Percentiles rank a stretch among this genome's conserved stretches.
Conservation (phyloP, 2,329 filamentous ascomycete species). For the Aspergillus luchuensis region DNA sequence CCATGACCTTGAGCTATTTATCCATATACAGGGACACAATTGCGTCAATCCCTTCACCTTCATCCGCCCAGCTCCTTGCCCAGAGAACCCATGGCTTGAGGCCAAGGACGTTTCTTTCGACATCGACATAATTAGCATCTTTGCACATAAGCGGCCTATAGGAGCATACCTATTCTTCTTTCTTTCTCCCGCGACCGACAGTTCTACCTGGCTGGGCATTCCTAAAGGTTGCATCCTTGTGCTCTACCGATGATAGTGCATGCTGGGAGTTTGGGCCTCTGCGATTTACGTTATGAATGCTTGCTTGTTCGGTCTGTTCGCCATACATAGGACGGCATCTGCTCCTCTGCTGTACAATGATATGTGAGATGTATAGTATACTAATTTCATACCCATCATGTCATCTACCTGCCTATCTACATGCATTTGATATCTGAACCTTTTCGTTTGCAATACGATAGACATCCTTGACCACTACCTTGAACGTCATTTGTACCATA, state of each 20-base stretch:
- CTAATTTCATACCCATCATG: neutral
- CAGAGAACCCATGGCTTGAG: neutral
- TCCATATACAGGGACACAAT: neutral
- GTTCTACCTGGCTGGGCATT: neutral
- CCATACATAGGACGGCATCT: neutral
- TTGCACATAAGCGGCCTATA: neutral
- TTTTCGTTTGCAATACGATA: neutral
- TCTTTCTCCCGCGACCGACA: neutral
- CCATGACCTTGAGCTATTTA: neutral
- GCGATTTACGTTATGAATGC: neutral
- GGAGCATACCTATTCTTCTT: neutral
- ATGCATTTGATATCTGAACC: neutral
- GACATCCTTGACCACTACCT: no score
- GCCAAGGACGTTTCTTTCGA: neutral
- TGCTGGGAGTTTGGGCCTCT: constrained; percentile 9
- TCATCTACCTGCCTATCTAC: no score
- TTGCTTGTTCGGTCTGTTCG: neutral
- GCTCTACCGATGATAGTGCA: constrained; percentile 8
- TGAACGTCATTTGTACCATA: no score
- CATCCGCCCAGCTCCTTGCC: neutral
- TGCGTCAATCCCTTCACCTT: neutral
- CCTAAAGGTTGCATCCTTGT: neutral
- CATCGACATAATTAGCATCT: constrained; percentile 1
- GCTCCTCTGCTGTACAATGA: constrained; percentile 1
- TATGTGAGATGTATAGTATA: constrained; percentile 8